Evolutionary conservation across 2,329 filamentous ascomycete species (phyloP).

Genomic region (Scorias spongiosa): DNA sequence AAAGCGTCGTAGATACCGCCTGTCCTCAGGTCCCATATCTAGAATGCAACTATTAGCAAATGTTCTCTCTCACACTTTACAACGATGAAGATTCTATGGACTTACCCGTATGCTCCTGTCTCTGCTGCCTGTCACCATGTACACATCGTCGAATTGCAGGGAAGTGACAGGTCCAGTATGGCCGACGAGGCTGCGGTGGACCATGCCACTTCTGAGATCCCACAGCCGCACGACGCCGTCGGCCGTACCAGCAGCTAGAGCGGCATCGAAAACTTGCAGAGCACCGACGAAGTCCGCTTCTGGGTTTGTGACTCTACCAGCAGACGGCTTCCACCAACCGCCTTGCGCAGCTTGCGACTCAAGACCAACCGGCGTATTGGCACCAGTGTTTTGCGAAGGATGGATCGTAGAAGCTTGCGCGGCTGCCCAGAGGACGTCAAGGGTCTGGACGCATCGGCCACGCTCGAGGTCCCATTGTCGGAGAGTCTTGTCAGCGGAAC

Average conservation of each 20-base stretch:
- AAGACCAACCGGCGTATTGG: slow-evolving; percentile 1
- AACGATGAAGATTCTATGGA: slow-evolving; percentile 8
- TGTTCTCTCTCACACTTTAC: background rate
- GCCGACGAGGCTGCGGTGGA: slow-evolving; percentile 89
- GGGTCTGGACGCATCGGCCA: slow-evolving; percentile 90
- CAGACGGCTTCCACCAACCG: slow-evolving; percentile 55
- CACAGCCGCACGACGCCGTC: slow-evolving; percentile 94
- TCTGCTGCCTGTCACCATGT: slow-evolving; percentile 81
- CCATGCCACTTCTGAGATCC: slow-evolving; percentile 91
- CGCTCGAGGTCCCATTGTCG: slow-evolving; percentile 96
- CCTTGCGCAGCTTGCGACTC: slow-evolving; percentile 7
- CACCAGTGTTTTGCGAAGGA: slow-evolving; percentile 19
- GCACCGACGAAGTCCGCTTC: slow-evolving; percentile 87
- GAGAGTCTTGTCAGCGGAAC: slow-evolving; percentile 91
- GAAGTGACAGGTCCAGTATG: slow-evolving; percentile 91
- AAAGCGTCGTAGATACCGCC: slow-evolving; percentile 92
- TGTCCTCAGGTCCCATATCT: slow-evolving; percentile 98
- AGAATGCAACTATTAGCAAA: slow-evolving; percentile 15
- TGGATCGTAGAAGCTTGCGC: slow-evolving; percentile 63
- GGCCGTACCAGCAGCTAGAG: slow-evolving; percentile 86
- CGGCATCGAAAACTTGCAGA: slow-evolving; percentile 88
- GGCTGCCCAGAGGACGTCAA: slow-evolving; percentile 96
- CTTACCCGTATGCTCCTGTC: slow-evolving; percentile 89
- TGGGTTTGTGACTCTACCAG: slow-evolving; percentile 39
- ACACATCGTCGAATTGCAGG: slow-evolving; percentile 89